Conservation (phyloP, 1,284 basidiomycete genomes). For the Hortiboletus rubellus region DNA sequence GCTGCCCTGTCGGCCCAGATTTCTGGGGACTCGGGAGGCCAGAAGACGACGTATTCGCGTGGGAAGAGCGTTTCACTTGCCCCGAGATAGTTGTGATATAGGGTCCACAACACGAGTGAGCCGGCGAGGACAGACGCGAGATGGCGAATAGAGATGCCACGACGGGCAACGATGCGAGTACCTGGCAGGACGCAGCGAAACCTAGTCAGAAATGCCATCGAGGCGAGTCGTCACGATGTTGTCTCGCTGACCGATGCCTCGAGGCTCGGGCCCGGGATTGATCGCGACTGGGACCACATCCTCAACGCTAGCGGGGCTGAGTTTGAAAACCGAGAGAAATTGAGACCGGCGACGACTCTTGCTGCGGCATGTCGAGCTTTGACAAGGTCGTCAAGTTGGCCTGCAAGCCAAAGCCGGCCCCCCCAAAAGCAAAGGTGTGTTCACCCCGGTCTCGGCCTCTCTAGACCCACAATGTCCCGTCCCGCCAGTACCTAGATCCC, state of each 20-base stretch:
- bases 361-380: conserved; percentile 63
- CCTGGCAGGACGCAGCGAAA: not conserved
- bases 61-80: conserved; percentile 4
- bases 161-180: conserved; percentile 11
- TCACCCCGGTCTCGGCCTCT: not conserved
- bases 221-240: no score
- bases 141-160: conserved; percentile 30
- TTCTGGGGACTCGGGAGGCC: conserved; percentile 27
- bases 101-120: conserved; percentile 23
- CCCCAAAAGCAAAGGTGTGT: conserved; percentile 87
- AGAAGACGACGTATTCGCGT: conserved; percentile 21
- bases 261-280: no score
- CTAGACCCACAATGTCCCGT: not conserved
- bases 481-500: conserved; percentile 74
- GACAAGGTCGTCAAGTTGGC: conserved; percentile 90
- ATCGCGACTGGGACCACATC: no score
- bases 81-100: conserved; percentile 11
- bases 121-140: conserved; percentile 27
- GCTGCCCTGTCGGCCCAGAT: conserved; percentile 57
- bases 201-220: not conserved
- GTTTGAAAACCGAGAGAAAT: conserved; percentile 21
- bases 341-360: not conserved
- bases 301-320: conserved; percentile 12
- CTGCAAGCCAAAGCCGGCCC: conserved; percentile 91
- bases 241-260: no score